Conservation (phyloP, 2,329 filamentous ascomycete genomes). For the Colletotrichum aenigma region DNA sequence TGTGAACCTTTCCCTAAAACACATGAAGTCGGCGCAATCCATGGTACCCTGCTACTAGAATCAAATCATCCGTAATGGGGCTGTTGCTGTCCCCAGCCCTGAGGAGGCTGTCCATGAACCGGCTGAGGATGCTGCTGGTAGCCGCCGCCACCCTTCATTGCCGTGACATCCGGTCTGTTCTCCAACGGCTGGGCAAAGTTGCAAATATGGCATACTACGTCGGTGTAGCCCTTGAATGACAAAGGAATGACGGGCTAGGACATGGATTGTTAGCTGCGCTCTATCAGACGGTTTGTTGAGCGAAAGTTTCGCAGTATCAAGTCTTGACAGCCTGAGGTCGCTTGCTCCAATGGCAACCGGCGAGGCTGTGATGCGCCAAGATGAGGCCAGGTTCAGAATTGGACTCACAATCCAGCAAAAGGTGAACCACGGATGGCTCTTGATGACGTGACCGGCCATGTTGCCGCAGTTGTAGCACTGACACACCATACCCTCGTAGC, state of each 20-base stretch:
- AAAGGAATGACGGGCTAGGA: constrained; percentile 72
- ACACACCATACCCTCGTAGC: constrained; percentile 65
- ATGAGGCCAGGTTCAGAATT: no score
- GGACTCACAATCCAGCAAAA: constrained; percentile 73
- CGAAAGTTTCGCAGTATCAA: background rate
- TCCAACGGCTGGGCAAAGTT: constrained; percentile 73
- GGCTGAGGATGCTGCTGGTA: constrained; percentile 30
- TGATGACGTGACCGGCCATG: constrained; percentile 64
- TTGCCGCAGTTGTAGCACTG: constrained; percentile 73
- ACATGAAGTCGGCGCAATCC: background rate
- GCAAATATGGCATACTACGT: constrained; percentile 77
- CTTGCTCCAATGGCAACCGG: background rate
- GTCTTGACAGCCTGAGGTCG: background rate
- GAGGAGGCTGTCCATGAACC: constrained; percentile 35
- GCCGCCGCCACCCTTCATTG: constrained; percentile 50
- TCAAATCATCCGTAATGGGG: constrained; percentile 15
- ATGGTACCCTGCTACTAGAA: background rate
- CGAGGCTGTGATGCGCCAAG: background rate
- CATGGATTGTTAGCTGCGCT: background rate
- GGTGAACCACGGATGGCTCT: constrained; percentile 76
- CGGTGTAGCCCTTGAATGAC: constrained; percentile 68
- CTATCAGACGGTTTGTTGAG: background rate
- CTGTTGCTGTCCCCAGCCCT: constrained; percentile 31
- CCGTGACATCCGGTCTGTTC: constrained; percentile 59
- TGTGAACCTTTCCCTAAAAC: background rate